Base-by-base conservation (phyloP, 2,329 filamentous ascomycete genomes). In the Fusarium tupiense region DNA sequence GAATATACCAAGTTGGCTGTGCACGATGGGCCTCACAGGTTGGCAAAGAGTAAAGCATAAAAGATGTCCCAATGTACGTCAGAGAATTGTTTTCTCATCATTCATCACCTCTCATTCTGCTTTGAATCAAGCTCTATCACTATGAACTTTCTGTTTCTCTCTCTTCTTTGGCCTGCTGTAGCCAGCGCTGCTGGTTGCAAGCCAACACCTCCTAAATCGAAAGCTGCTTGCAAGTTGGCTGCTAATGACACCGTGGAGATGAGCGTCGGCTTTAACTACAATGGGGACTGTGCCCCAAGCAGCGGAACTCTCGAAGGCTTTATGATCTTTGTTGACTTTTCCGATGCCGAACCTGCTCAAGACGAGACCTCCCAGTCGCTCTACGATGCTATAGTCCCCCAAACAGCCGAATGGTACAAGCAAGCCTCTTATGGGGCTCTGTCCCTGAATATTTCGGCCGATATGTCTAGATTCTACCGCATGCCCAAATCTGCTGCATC, bases 321-420 rank as follows among this genome's bases (percentile, higher is more conserved):
- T 60, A 82, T 84, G 80, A 73, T 84, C 35, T 84, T 84, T 64
- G 77, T 84, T 62, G 82, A 84, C 73, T 83, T 83, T 61, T 59
- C 73, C 4, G 81, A 83, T 44, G 46, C 63, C 6, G 72, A 77
- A 19, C 72, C 73, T 8, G 40, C 49, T 26, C 71, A 76, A 37
- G 70, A 58, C 12, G 76, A 78, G 31, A 73, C 77, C 1, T 79
- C 82, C 2, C 31, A 79, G 41, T 62, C 61, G 7, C 73, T 82
- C 11, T 65, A 71, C 26, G 50, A 76, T 5, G 43, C 68, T 11
- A 24, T 76, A 16, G 50, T 76, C n/a, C 73, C 74, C 3, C 52
- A 71, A n/a, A 61, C 74, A 6, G 6, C 14, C 29, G 41, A 76
- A 22, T 76, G 73, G 74, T 76, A 64, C 71, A 79, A 62, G 66